phyloP scores from a whole-genome alignment of 1,284 basidiomycete genomes.

The Wallemia mellicola region DNA sequence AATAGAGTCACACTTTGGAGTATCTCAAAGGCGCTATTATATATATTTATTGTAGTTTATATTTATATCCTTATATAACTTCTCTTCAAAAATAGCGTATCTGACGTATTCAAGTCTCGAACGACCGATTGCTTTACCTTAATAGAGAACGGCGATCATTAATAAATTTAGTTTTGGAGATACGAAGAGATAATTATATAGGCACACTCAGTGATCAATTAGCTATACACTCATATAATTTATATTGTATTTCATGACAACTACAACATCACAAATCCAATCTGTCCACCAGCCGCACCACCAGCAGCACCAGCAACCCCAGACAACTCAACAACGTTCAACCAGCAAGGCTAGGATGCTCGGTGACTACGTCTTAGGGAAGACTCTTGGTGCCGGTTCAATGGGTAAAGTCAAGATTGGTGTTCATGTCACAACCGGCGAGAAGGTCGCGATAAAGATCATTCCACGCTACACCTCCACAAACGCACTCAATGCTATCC shows the following conservation, averaged over 20 bases:
- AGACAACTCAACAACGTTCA: neutral
- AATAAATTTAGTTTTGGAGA: too few species aligned
- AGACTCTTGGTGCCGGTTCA: conserved; percentile 86
- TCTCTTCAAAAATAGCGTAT: too few species aligned
- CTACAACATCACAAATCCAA: neutral
- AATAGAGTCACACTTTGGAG: too few species aligned
- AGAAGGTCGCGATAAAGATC: conserved; percentile 98
- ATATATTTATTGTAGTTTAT: too few species aligned
- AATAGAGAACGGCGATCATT: neutral
- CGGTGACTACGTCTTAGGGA: conserved; percentile 83
- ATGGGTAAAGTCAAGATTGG: conserved; percentile 99
- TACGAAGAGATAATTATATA: too few species aligned
- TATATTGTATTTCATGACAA: neutral
- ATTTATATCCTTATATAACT: too few species aligned
- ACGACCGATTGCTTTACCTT: too few species aligned
- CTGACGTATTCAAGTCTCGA: neutral
- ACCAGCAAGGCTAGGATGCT: conserved; percentile 22
- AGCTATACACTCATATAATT: neutral
- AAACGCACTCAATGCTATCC: conserved; percentile 16
- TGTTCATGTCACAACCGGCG: conserved; percentile 56
- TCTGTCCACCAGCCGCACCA: neutral
- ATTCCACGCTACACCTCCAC: conserved; percentile 46
- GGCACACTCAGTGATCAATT: too few species aligned
- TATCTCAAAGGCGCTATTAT: too few species aligned
- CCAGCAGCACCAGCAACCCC: neutral